A percentile compares a stretch with the other conserved stretches of the same genome.
Evolutionary conservation across 2,329 filamentous ascomycete species (phyloP).

Genomic region (Orbilia blumenaviensis): DNA sequence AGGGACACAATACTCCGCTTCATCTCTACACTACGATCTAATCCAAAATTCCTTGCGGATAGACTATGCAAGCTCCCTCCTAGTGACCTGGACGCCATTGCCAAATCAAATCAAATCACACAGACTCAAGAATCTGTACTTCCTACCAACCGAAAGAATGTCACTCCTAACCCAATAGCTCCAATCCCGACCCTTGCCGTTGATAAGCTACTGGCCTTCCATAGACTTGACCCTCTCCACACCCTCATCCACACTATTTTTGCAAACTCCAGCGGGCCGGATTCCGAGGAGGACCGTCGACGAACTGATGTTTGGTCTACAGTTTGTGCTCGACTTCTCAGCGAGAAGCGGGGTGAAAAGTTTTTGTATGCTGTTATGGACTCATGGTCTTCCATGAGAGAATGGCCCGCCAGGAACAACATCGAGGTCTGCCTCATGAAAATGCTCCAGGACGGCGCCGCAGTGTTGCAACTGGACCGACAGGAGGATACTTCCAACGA

Average conservation of each 20-base stretch:
- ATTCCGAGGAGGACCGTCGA: conserved; percentile 80
- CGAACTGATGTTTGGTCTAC: conserved; percentile 88
- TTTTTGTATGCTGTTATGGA: conserved; percentile 86
- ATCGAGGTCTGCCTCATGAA: conserved; percentile 96
- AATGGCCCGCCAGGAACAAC: conserved; percentile 88
- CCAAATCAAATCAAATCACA: conserved; percentile 79
- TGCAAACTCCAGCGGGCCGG: conserved; percentile 82
- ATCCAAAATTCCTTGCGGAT: conserved; percentile 86
- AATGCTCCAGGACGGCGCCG: conserved; percentile 89
- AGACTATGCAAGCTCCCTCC: conserved; percentile 79
- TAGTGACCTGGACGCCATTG: conserved; percentile 78
- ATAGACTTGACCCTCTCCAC: conserved; percentile 85
- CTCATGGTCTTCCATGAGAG: conserved; percentile 83
- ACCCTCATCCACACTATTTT: conserved; percentile 88
- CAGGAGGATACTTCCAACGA: conserved; percentile 78
- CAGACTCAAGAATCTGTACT: conserved; percentile 86
- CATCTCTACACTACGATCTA: conserved; percentile 81
- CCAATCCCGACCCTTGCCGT: conserved; percentile 68
- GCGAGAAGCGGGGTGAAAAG: conserved; percentile 78
- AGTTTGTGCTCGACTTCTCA: conserved; percentile 82
- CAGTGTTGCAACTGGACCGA: conserved; percentile 76
- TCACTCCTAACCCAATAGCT: conserved; percentile 62
- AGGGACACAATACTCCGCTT: conserved; percentile 81
- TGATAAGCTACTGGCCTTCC: conserved; percentile 85
- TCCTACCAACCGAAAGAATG: conserved; percentile 61